Conservation (phyloP, 371 early-diverging fungal species). For the Mucor indicus region DNA sequence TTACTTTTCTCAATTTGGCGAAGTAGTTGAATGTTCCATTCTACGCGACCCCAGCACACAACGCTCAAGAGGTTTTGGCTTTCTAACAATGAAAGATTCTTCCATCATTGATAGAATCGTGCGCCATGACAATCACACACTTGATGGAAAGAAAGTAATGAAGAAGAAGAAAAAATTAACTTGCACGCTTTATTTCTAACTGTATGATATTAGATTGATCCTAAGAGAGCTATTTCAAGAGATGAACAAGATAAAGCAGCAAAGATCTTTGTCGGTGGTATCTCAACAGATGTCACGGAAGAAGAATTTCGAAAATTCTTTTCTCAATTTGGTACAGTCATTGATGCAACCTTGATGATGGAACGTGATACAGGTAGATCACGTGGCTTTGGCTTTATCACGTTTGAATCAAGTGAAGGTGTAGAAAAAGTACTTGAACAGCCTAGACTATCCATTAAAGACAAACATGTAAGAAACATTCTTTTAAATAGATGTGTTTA, state of each 20-base stretch:
- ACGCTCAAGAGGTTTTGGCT: conserved; percentile 89
- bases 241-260: conserved; percentile 77
- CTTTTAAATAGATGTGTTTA: background rate
- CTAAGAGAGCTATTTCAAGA: conserved; percentile 84
- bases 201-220: conserved; percentile 68
- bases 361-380: conserved; percentile 77
- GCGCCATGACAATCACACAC: conserved; percentile 60
- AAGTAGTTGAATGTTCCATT: conserved; percentile 62
- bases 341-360: conserved; percentile 75
- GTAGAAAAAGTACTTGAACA: conserved; percentile 59
- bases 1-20: conserved; percentile 77
- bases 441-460: conserved; percentile 50
- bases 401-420: conserved; percentile 66
- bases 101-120: conserved; percentile 70
- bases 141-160: conserved; percentile 83
- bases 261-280: conserved; percentile 91
- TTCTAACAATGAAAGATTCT: conserved; percentile 77
- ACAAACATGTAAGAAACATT: conserved; percentile 47
- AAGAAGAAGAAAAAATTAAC: too few relatives aligned
- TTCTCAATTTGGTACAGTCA: conserved; percentile 70
- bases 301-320: conserved; percentile 81
- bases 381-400: conserved; percentile 82
- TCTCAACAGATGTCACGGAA: conserved; percentile 76
- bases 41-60: conserved; percentile 82
- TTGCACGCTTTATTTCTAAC: background rate